Conservation (phyloP, 495 filamentous ascomycete genomes). For the Usnea hakonensis region DNA sequence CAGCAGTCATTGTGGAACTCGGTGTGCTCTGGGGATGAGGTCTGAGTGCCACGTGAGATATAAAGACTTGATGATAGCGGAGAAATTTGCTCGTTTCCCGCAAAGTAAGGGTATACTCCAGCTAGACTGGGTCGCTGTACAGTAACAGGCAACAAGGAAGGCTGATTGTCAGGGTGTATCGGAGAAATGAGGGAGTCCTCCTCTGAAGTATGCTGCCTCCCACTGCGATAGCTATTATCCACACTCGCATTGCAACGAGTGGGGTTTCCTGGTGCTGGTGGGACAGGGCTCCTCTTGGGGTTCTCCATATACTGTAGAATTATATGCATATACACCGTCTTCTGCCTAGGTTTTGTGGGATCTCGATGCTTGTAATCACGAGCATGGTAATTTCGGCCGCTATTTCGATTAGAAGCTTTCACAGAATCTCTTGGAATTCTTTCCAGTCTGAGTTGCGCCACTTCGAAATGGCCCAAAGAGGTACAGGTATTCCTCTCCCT, state of each 20-base stretch:
- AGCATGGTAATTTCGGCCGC: neutral
- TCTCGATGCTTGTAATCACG: neutral
- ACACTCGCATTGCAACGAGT: neutral
- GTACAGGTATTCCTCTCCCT: neutral
- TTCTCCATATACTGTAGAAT: neutral
- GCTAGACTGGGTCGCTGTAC: neutral
- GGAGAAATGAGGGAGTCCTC: neutral
- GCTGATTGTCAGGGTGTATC: neutral
- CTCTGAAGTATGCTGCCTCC: neutral
- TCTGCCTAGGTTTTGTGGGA: neutral
- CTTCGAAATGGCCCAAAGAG: neutral
- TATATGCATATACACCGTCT: neutral
- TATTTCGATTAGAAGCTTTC: neutral
- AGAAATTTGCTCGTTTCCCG: neutral
- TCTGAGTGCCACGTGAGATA: neutral
- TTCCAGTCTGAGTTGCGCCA: constrained; percentile 5
- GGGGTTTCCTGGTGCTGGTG: neutral
- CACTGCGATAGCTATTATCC: neutral
- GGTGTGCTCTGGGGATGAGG: neutral
- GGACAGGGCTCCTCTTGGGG: neutral
- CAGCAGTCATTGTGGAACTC: neutral
- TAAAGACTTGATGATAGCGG: neutral
- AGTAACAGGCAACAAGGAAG: neutral
- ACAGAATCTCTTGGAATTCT: neutral
- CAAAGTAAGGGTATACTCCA: neutral